Conservation (phyloP, 2,329 filamentous ascomycete species). For the Colletotrichum truncatum region DNA sequence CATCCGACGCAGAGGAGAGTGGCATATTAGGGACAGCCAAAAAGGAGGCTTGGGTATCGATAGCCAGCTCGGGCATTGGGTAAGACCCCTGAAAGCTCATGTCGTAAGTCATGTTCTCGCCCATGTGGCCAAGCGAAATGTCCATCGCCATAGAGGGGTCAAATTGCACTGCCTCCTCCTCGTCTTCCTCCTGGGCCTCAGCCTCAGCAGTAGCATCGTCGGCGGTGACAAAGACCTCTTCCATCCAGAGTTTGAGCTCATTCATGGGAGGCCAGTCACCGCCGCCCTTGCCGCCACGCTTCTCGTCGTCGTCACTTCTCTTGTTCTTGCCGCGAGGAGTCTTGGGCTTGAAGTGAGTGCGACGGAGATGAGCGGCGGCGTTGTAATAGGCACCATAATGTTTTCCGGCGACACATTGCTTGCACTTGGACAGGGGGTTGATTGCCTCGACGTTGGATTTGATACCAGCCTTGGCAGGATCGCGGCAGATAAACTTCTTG, state of each 20-base stretch:
- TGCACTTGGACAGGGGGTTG: conserved; percentile 80
- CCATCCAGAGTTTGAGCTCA: conserved; percentile 69
- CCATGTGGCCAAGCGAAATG: conserved; percentile 27
- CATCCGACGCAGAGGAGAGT: conserved; percentile 21
- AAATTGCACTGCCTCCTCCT: conserved; percentile 24
- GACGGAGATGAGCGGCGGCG: conserved; percentile 87
- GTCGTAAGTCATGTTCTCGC: conserved; percentile 25
- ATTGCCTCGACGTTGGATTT: conserved; percentile 58
- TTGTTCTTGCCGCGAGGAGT: conserved; percentile 54
- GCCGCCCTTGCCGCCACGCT: conserved; percentile 63
- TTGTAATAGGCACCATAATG: conserved; percentile 94
- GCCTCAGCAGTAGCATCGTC: conserved; percentile 41
- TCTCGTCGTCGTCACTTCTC: conserved; percentile 51
- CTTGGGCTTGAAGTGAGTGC: conserved; percentile 85
- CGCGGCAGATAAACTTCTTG: conserved; percentile 67
- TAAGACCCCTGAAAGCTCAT: conserved; percentile 15
- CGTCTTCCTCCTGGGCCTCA: conserved; percentile 37
- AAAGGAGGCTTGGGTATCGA: conserved; percentile 20
- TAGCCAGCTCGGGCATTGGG: conserved; percentile 25
- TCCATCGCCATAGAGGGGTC: conserved; percentile 20
- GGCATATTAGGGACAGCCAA: conserved; percentile 25
- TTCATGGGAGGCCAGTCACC: conserved; percentile 65
- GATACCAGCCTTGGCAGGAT: conserved; percentile 55
- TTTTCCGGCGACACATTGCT: conserved; percentile 80
- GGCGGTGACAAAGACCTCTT: conserved; percentile 56